Conservation (phyloP, 2,329 filamentous ascomycete genomes). For the Colletotrichum abscissum region DNA sequence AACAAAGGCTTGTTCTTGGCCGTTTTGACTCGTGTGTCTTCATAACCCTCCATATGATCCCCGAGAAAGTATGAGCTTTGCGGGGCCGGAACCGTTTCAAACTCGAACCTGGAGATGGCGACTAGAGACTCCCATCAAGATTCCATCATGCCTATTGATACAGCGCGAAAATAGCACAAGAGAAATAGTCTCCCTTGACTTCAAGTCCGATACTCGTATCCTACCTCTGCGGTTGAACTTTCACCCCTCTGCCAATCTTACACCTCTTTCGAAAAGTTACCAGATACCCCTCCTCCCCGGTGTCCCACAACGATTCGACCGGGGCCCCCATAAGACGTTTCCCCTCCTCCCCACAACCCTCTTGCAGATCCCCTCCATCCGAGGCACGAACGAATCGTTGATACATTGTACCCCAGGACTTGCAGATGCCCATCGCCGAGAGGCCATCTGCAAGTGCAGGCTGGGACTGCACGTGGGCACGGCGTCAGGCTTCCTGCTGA, state of each 20-base stretch:
- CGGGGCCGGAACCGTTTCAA: not conserved
- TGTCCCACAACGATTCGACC: not conserved
- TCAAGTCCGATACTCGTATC: not conserved
- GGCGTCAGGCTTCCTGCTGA: not conserved
- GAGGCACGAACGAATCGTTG: conserved; percentile 13
- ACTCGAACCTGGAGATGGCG: not conserved
- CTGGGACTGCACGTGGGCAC: conserved; percentile 22
- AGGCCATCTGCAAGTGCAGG: conserved; percentile 6
- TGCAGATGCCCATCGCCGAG: conserved; percentile 24
- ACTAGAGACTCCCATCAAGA: not conserved
- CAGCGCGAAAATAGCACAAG: not conserved
- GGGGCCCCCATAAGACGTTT: conserved; percentile 2
- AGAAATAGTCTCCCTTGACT: not conserved
- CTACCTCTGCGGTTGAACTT: not conserved
- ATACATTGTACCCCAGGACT: conserved; percentile 2
- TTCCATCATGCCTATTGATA: no score
- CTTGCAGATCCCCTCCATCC: conserved; percentile 6
- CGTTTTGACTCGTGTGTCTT: not conserved
- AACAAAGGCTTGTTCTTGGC: conserved; percentile 10
- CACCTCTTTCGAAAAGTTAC: not conserved
- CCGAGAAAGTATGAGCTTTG: not conserved
- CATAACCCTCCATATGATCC: not conserved
- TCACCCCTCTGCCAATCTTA: not conserved
- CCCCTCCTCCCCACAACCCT: not conserved
- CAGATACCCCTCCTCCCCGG: not conserved